Evolutionary conservation across 169 alveolate species (phyloP), one percentile per base, ranked within the genome.

Genomic region (Plasmodium adleri): DNA sequence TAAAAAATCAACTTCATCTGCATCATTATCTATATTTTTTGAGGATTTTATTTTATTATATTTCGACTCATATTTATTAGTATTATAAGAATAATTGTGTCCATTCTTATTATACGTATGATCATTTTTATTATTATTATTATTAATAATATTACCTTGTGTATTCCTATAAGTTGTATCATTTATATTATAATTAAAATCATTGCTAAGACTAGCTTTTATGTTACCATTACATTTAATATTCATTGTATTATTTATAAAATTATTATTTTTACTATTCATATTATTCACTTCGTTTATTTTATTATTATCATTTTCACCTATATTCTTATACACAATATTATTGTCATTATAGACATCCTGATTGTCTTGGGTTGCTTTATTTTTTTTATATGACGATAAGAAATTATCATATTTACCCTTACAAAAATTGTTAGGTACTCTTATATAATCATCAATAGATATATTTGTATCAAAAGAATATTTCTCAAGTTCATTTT

Each of bases 361-460:
- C 0, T 9, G 22, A 63, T 28, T 63, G 17, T 28, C 4, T 28
- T 28, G 39, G 39, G 39, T 28, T 28, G 39, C 39, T 28, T 2
- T 3, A 28, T 28, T 28, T 28, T 28, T 28, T 28, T 28, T 28
- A 28, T 28, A 28, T 28, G 39, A 28, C 39, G 39, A 28, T 28
- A 43, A 54, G 15, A 2, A 66, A 3, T 72, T 56, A 10, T 43
- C 56, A 26, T 10, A 24, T 20, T 13, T 54, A 45, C 20, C 26
- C 32, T 54, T 72, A 17, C 56, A 24, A 5, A 74, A 59, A 60
- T 74, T 47, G 45, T 74, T 6, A 45, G 58, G 58, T 74, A 74
- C 62, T 45, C 62, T 74, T n/a, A 74, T 74, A 3, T 20, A 64
- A 8, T 60, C 66, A 74, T 50, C 62, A 49, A 74, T 20, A 56